phyloP scores from a whole-genome alignment of 164 flowering plant species.

The Berberis vulgaris region DNA sequence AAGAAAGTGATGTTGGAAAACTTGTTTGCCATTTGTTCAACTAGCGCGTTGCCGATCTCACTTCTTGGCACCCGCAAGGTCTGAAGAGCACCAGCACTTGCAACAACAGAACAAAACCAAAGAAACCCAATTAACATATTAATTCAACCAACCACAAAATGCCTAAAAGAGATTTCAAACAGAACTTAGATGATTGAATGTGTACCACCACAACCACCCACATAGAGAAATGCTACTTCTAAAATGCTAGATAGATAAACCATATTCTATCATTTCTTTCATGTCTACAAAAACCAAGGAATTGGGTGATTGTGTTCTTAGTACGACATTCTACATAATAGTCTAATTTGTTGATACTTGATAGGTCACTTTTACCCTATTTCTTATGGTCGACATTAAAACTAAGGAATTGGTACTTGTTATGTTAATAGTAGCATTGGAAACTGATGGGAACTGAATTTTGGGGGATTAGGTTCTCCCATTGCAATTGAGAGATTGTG shows the following conservation, averaged over 20 bases:
- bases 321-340: too few species aligned
- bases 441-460: too few species aligned
- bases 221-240: too few species aligned
- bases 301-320: not conserved
- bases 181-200: not conserved
- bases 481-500: too few species aligned
- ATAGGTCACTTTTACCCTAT: conserved; percentile 36
- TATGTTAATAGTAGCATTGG: too few species aligned
- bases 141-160: not conserved
- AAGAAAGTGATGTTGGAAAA: conserved; percentile 8
- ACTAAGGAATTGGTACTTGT: too few species aligned
- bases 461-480: too few species aligned
- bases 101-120: conserved; percentile 8
- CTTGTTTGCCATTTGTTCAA: conserved; percentile 38
- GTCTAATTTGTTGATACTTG: conserved; percentile 24
- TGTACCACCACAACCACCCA: too few species aligned
- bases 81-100: conserved; percentile 56
- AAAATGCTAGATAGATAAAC: not conserved
- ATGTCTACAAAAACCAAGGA: conserved; percentile 56
- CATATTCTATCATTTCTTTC: conserved; percentile 21
- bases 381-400: too few species aligned
- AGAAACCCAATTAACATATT: not conserved
- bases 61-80: conserved; percentile 50
- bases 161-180: not conserved
- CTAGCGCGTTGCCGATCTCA: conserved; percentile 41